Conservation (phyloP, 306 rosid genomes). For the Fragaria ananassa region DNA sequence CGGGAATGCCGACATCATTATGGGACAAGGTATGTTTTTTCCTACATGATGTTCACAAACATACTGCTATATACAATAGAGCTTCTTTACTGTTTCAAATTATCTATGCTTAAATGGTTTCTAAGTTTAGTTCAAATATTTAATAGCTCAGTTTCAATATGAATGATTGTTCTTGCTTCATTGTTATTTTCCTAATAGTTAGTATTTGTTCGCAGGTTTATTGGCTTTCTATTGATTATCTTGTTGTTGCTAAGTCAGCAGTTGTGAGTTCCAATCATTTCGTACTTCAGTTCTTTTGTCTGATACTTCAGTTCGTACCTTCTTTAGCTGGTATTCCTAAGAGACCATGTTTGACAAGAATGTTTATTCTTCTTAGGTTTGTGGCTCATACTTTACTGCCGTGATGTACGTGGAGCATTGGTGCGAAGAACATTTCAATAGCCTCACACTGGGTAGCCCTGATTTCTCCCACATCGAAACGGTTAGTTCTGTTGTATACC, state of each 20-base stretch:
- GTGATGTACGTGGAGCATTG: conserved; percentile 89
- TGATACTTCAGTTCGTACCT: background rate
- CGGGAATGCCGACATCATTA: conserved; percentile 35
- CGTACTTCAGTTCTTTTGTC: conserved; percentile 10
- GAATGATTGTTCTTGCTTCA: background rate
- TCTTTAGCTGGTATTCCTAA: background rate
- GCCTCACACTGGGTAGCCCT: conserved; percentile 69
- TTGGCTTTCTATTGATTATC: conserved; percentile 89
- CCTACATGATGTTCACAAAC: conserved; percentile 8
- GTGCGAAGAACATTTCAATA: conserved; percentile 81
- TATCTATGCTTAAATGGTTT: background rate
- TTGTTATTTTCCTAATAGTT: conserved; percentile 26
- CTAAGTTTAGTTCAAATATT: background rate
- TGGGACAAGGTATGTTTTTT: conserved; percentile 69
- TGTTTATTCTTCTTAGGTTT: conserved; percentile 39
- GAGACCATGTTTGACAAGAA: conserved; percentile 24
- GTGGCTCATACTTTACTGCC: conserved; percentile 84
- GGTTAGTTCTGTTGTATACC: conserved; percentile 34
- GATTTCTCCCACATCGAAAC: conserved; percentile 78
- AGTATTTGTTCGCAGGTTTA: conserved; percentile 57
- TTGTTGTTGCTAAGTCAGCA: conserved; percentile 74
- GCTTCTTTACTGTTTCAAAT: background rate
- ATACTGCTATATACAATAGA: background rate
- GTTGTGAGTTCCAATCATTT: conserved; percentile 53
- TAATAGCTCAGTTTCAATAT: background rate